Conservation (phyloP, 2,329 filamentous ascomycete genomes). For the Botrytis elliptica region DNA sequence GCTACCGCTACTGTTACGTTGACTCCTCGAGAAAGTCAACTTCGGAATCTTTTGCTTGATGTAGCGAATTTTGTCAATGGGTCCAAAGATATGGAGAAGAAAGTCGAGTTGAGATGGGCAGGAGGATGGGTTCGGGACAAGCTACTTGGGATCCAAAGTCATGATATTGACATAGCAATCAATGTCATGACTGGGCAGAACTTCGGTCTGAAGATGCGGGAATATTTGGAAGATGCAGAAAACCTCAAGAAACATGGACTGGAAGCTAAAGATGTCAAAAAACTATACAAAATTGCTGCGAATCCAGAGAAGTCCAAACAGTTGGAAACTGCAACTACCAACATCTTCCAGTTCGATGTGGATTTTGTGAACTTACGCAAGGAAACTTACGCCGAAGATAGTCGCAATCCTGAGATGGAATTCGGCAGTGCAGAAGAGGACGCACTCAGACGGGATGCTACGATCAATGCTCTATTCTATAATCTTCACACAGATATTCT, state of each 20-base stretch:
- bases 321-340: slow-evolving; percentile 85
- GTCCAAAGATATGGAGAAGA: slow-evolving; percentile 48
- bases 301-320: slow-evolving; percentile 98
- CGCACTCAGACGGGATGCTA: slow-evolving; percentile 84
- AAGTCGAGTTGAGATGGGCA: slow-evolving; percentile 71
- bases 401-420: slow-evolving; percentile 86
- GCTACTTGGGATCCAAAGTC: slow-evolving; percentile 66
- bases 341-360: slow-evolving; percentile 80
- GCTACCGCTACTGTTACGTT: slow-evolving; percentile 50
- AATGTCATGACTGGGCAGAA: slow-evolving; percentile 79
- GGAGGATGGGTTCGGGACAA: slow-evolving; percentile 89
- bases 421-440: slow-evolving; percentile 93
- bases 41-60: slow-evolving; percentile 76
- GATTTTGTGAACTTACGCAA: slow-evolving; percentile 94
- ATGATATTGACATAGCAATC: slow-evolving; percentile 85
- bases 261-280: slow-evolving; percentile 60
- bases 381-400: slow-evolving; percentile 86
- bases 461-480: slow-evolving; percentile 94
- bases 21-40: slow-evolving; percentile 66
- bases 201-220: slow-evolving; percentile 68
- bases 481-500: slow-evolving; percentile 77
- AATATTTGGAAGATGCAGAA: slow-evolving; percentile 62
- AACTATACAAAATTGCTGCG: slow-evolving; percentile 81
- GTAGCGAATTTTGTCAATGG: slow-evolving; percentile 69
- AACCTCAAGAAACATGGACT: slow-evolving; percentile 62